A percentile compares a stretch with the other conserved stretches of the same genome.
These are phyloP conservation scores for Sporothrix humicola DNA, from an alignment of 2,329 filamentous ascomycete species.

Conservation along the genomic window DNA sequence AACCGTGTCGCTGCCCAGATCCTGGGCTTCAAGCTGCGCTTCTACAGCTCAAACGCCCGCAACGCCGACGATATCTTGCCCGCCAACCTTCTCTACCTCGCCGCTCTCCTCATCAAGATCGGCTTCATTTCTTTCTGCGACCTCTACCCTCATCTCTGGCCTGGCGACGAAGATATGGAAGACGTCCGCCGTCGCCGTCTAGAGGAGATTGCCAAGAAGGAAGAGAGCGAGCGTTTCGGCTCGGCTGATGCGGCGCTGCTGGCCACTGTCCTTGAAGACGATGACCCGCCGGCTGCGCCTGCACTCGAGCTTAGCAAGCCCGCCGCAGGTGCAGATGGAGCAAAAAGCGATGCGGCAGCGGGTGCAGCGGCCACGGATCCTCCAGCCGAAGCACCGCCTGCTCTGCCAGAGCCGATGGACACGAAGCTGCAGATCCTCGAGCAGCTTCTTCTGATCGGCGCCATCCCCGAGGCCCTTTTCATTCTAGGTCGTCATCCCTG, in stretches of 20 bases:
- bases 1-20: slow-evolving; percentile 93
- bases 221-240: slow-evolving; percentile 72
- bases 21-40: slow-evolving; percentile 94
- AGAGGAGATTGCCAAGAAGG: slow-evolving; percentile 79
- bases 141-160: slow-evolving; percentile 90
- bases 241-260: slow-evolving; percentile 81
- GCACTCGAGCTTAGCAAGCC: slow-evolving; percentile 41
- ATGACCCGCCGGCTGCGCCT: slow-evolving; percentile 69
- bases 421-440: slow-evolving; percentile 87
- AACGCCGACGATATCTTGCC: slow-evolving; percentile 77
- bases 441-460: slow-evolving; percentile 86
- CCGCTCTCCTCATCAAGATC: slow-evolving; percentile 92
- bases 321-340: neutral
- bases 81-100: slow-evolving; percentile 89
- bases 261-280: slow-evolving; percentile 82
- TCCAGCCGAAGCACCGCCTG: slow-evolving; percentile 52
- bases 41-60: slow-evolving; percentile 83
- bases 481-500: slow-evolving; percentile 88
- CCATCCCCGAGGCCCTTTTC: slow-evolving; percentile 89
- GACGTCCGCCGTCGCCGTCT: slow-evolving; percentile 70
- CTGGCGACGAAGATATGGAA: slow-evolving; percentile 82
- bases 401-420: slow-evolving; percentile 74
- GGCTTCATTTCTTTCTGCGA: slow-evolving; percentile 94
- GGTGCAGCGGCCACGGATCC: slow-evolving; percentile 65
- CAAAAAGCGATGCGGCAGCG: slow-evolving; percentile 58